Evolutionary conservation across 306 rosid genomes (phyloP), one percentile per base, ranked within the genome.

Genomic region (Vicia villosa): DNA sequence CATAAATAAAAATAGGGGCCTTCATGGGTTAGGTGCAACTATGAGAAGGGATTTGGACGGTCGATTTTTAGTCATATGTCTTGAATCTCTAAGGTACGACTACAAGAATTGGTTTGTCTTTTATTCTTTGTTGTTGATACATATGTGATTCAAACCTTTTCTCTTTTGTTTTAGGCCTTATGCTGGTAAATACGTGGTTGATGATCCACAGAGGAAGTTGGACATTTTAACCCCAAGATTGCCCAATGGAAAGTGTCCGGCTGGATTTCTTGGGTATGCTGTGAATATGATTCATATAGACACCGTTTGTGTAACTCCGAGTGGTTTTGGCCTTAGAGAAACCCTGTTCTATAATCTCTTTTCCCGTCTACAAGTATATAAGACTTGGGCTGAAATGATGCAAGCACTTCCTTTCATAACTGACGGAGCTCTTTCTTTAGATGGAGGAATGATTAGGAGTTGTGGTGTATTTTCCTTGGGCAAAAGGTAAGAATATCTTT

Each of bases 391-490:
- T 10, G 92, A 92, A 65, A 92, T 92, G 96, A 46, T 85, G 12
- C 68, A 45, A 57, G 98, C 98, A 66, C 81, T 84, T 75, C 92
- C 98, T 56, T 83, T 77, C 68, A 87, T 92, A 77, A 86, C 87
- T 51, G 88, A 88, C 41, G 98, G 98, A 47, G 98, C 98, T 52
- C 67, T 92, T 75, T 92, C 98, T 74, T 83, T 92, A 72, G 98
- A 92, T 80, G 98, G 98, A 21, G 98, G 98, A 78, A 85, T 89
- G 45, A 72, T 92, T 37, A 76, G 81, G 81, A 80, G 79, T 51
- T 49, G 61, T 67, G 96, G 96, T 50, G 77, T 86, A 57, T 85
- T 64, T 76, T 77, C 85, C 70, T 85, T 89, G 65, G 98, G 98
- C 59, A 77, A 79, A 62, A 75, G 96, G 98, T 92, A 80, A 79